Percentiles rank a stretch among this genome's conserved stretches.
These are phyloP conservation scores for Harringtonia aguacate DNA, from an alignment of 2,329 filamentous ascomycete genomes.

Conservation along the genomic window DNA sequence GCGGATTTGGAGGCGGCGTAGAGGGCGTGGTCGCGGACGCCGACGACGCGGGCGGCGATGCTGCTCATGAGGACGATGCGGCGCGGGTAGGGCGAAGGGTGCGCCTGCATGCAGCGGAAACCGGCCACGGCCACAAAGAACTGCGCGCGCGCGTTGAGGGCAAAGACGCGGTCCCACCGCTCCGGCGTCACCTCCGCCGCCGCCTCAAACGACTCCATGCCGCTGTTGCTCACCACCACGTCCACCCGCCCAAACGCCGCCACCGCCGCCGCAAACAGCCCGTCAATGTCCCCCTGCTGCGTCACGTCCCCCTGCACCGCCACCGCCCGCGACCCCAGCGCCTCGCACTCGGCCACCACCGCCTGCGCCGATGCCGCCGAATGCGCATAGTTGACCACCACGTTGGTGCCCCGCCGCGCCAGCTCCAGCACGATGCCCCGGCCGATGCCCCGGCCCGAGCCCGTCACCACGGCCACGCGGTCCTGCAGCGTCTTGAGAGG, in stretches of 20 bases:
- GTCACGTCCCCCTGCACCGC: slow-evolving; percentile 20
- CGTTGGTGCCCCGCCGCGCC: slow-evolving; percentile 17
- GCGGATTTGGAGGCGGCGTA: slow-evolving; percentile 81
- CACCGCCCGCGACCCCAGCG: slow-evolving; percentile 8
- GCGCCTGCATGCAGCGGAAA: slow-evolving; percentile 46
- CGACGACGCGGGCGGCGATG: slow-evolving; percentile 15
- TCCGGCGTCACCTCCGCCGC: slow-evolving; percentile 43
- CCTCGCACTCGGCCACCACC: slow-evolving; percentile 6
- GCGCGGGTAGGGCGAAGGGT: slow-evolving; percentile 23
- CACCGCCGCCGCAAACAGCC: slow-evolving; percentile 36
- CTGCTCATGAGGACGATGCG: slow-evolving; percentile 51
- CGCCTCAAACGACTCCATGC: slow-evolving; percentile 47
- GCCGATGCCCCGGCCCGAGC: slow-evolving; percentile 42
- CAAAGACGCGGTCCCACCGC: slow-evolving; percentile 50
- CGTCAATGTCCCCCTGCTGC: slow-evolving; percentile 14
- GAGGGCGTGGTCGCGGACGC: slow-evolving; percentile 13
- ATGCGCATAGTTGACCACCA: slow-evolving; percentile 18
- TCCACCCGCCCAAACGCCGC: slow-evolving; percentile 47
- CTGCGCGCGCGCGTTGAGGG: slow-evolving; percentile 47
- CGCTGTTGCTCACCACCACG: slow-evolving; percentile 50
- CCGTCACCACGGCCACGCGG: slow-evolving; percentile 15
- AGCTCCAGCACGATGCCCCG: slow-evolving; percentile 42
- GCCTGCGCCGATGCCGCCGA: slow-evolving; percentile 7
- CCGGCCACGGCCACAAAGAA: slow-evolving; percentile 52
- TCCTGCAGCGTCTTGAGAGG: not conserved